Conservation (phyloP, 2,329 filamentous ascomycete genomes). For the Beauveria caledonica region DNA sequence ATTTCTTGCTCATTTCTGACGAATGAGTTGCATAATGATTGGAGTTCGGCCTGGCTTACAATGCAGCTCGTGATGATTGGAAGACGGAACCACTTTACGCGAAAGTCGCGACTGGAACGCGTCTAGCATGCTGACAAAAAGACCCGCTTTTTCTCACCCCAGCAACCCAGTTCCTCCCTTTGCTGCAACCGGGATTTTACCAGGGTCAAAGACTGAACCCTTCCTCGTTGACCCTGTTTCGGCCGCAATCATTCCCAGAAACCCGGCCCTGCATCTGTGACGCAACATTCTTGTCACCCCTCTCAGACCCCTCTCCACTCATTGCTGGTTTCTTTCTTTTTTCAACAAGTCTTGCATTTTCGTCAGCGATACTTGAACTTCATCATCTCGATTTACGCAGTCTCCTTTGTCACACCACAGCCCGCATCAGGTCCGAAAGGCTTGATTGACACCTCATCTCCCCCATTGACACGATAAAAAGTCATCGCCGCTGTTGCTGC, state of each 20-base stretch:
- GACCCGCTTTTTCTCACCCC: background rate
- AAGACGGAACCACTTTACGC: conserved; percentile 12
- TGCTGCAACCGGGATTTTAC: background rate
- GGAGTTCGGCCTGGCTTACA: too few species aligned
- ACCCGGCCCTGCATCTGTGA: conserved; percentile 9
- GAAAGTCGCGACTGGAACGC: conserved; percentile 15
- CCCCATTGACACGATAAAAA: background rate
- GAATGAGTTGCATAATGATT: too few species aligned
- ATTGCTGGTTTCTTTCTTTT: background rate
- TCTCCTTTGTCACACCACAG: background rate
- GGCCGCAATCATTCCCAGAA: background rate
- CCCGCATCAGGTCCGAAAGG: background rate
- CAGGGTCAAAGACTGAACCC: background rate
- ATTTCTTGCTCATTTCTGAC: too few species aligned
- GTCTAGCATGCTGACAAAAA: conserved; percentile 1
- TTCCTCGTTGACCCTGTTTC: conserved; percentile 6
- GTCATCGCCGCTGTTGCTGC: background rate
- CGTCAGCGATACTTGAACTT: background rate
- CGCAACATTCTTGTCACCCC: conserved; percentile 6
- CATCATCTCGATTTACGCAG: background rate
- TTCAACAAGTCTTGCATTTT: background rate
- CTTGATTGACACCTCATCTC: background rate
- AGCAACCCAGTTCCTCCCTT: background rate
- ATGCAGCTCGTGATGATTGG: too few species aligned
- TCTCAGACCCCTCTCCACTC: conserved; percentile 7